A percentile compares a stretch with the other conserved stretches of the same genome.
Evolutionary conservation across 1,284 basidiomycete genomes (phyloP).

Genomic region (Sporisorium scitamineum): DNA sequence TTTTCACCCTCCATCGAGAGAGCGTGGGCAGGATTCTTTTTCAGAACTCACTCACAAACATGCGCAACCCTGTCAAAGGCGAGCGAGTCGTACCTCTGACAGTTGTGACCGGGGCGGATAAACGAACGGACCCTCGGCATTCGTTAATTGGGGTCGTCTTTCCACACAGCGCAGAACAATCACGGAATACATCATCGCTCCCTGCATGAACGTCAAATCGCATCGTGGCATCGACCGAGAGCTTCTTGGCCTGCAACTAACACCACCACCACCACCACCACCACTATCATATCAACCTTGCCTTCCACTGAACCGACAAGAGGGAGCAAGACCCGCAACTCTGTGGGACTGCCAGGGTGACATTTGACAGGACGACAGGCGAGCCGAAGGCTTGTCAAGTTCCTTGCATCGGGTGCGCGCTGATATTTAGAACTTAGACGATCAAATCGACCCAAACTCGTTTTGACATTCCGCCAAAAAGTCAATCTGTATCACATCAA

Average conservation of each 20-base stretch:
- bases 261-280: too few species aligned
- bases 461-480: neutral
- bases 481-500: neutral
- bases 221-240: too few species aligned
- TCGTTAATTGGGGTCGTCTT: too few species aligned
- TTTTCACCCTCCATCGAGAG: slow-evolving; percentile 6
- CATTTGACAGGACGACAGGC: neutral
- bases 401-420: slow-evolving; percentile 10
- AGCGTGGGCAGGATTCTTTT: neutral
- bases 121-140: neutral
- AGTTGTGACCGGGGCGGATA: neutral
- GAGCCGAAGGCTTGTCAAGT: slow-evolving; percentile 2
- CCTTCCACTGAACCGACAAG: too few species aligned
- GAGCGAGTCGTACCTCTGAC: too few species aligned
- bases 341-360: too few species aligned
- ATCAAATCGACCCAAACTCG: neutral
- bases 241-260: too few species aligned
- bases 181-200: too few species aligned
- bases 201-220: too few species aligned
- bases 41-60: slow-evolving; percentile 2
- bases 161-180: too few species aligned
- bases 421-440: slow-evolving; percentile 20
- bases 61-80: neutral
- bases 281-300: too few species aligned
- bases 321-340: too few species aligned